phyloP scores from a whole-genome alignment of 2,329 filamentous ascomycete genomes.

The Alternaria gaisen region DNA sequence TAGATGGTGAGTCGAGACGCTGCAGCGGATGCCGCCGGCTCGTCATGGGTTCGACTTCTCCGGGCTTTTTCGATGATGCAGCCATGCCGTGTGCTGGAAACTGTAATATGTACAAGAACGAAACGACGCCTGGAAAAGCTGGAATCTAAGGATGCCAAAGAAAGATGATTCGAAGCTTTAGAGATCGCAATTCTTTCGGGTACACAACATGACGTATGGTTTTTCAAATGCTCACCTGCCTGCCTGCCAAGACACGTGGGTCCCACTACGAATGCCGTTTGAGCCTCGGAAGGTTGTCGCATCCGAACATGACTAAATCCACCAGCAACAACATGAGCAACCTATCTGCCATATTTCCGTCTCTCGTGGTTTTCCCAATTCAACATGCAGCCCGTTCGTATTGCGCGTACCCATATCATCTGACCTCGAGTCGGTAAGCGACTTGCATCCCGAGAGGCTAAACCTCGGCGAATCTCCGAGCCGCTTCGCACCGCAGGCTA shows the following conservation, averaged over 20 bases:
- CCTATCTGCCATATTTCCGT: neutral
- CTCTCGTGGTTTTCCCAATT: neutral
- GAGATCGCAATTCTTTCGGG: neutral
- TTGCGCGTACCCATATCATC: conserved; percentile 4
- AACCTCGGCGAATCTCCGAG: conserved; percentile 16
- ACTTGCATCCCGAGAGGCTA: conserved; percentile 8
- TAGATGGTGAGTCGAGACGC: conserved; percentile 71
- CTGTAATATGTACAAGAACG: neutral
- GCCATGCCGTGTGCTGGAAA: conserved; percentile 10
- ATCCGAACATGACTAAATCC: conserved; percentile 8
- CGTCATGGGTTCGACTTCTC: conserved; percentile 29
- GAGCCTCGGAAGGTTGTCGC: conserved; percentile 22
- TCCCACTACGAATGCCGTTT: conserved; percentile 5
- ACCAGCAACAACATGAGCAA: conserved; percentile 2
- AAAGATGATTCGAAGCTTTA: neutral
- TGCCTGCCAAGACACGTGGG: conserved; percentile 24
- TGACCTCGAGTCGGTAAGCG: conserved; percentile 10
- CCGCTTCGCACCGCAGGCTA: neutral
- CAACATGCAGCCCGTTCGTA: neutral
- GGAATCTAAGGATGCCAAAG: neutral
- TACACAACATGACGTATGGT: conserved; percentile 21
- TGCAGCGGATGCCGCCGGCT: conserved; percentile 68
- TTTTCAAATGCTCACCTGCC: conserved; percentile 1
- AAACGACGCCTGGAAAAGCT: neutral
- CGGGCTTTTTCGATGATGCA: neutral